Evolutionary conservation across 352 stramenopile species (phyloP).

Genomic region (Pythium rishiriense): DNA sequence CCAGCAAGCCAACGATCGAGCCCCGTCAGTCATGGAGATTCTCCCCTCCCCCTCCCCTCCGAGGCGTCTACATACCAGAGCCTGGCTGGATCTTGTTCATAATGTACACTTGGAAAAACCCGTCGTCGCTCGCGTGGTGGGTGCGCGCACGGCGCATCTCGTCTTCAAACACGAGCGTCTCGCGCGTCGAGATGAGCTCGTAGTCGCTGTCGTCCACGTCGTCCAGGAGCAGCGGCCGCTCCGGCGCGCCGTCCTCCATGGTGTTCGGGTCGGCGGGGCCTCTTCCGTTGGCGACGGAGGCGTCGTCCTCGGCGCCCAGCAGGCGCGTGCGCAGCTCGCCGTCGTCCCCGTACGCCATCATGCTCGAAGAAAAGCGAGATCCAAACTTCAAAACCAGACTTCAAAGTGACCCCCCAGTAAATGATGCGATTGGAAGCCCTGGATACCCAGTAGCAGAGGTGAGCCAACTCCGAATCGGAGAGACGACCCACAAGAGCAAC

Average conservation of each 20-base stretch:
- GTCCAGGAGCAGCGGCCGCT: constrained; percentile 16
- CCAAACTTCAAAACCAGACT: background rate
- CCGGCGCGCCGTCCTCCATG: constrained; percentile 3
- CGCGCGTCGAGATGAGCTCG: constrained; percentile 68
- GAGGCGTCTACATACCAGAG: too few species aligned
- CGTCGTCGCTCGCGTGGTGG: constrained; percentile 30
- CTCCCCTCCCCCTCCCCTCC: too few species aligned
- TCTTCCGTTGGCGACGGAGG: background rate
- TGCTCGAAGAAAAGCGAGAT: background rate
- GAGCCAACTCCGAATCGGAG: background rate
- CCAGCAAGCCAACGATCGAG: too few species aligned
- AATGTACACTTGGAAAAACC: constrained; percentile 74
- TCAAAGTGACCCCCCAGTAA: background rate
- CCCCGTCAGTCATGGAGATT: too few species aligned
- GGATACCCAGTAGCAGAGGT: background rate
- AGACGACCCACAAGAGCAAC: too few species aligned
- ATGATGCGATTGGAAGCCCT: background rate
- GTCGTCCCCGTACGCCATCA: constrained; percentile 36
- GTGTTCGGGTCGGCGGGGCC: background rate
- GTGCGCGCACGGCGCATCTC: constrained; percentile 44
- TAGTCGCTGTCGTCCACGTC: constrained; percentile 47
- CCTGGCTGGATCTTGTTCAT: constrained; percentile 84
- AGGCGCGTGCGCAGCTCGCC: constrained; percentile 31
- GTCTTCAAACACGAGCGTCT: constrained; percentile 82
- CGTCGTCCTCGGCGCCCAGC: constrained; percentile 17